Percentiles rank a stretch among this genome's conserved stretches.
These are phyloP conservation scores for Inga laurina DNA, from an alignment of 306 rosid genomes.

Conservation along the genomic window DNA sequence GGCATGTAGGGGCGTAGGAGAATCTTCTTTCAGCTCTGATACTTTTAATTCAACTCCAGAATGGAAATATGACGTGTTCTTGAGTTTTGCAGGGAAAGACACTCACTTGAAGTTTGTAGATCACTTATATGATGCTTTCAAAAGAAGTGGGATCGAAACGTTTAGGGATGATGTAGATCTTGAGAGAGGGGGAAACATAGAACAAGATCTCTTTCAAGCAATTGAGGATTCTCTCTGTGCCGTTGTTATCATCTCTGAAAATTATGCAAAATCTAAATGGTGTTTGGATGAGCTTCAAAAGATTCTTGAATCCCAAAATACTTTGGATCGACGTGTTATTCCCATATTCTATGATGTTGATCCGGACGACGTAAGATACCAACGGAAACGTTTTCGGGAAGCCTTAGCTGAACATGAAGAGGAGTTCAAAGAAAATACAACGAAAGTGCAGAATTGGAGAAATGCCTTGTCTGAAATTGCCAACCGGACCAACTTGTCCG, in stretches of 20 bases:
- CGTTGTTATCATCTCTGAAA: background rate
- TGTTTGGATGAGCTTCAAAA: background rate
- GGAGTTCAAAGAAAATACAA: background rate
- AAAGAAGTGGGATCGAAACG: accelerated
- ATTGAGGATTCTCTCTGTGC: background rate
- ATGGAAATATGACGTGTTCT: background rate
- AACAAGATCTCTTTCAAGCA: background rate
- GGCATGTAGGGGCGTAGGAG: background rate
- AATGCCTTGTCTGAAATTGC: background rate
- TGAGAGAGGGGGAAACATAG: background rate
- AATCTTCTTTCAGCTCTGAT: background rate
- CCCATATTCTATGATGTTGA: background rate
- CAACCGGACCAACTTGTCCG: background rate
- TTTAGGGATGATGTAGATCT: background rate
- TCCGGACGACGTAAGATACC: background rate
- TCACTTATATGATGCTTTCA: background rate
- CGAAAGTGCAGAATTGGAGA: background rate
- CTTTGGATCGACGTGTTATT: background rate
- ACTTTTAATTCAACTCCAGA: background rate
- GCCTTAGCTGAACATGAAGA: background rate
- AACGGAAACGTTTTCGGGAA: background rate
- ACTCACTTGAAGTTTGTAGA: background rate
- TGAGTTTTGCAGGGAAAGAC: background rate
- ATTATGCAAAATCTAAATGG: background rate
- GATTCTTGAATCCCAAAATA: background rate